Conservation (phyloP, 345 rosid genomes). For the Lumnitzera littorea region DNA sequence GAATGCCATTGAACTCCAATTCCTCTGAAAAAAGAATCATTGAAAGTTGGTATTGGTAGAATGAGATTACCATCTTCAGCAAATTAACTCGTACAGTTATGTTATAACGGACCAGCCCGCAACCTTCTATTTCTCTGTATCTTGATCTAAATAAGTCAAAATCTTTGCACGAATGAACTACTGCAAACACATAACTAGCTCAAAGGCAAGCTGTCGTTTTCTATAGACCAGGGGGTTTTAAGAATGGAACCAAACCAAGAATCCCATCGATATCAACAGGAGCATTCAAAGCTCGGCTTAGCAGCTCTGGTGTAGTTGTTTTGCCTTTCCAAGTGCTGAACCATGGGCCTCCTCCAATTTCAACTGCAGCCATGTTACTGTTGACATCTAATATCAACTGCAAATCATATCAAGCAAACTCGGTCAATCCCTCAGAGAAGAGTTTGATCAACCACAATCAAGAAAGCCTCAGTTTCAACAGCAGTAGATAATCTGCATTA, state of each 20-base stretch:
- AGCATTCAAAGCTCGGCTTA: slow-evolving; percentile 36
- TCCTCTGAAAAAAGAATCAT: no score
- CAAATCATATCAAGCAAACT: slow-evolving; percentile 7
- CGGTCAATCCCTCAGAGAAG: neutral
- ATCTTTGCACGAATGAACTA: no score
- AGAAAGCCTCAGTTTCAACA: no score
- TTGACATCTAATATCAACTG: slow-evolving; percentile 68
- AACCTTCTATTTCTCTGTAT: no score
- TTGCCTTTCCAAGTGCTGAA: slow-evolving; percentile 81
- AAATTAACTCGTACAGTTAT: no score
- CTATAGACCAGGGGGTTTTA: slow-evolving; percentile 88
- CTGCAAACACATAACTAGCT: neutral
- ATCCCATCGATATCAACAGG: slow-evolving; percentile 62
- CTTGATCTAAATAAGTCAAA: no score
- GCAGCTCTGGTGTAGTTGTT: slow-evolving; percentile 54
- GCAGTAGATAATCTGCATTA: no score
- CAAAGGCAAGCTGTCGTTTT: neutral
- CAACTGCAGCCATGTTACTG: slow-evolving; percentile 83
- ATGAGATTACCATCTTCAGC: no score
- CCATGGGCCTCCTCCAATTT: slow-evolving; percentile 98
- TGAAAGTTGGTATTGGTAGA: no score
- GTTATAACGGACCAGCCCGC: no score
- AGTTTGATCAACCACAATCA: no score
- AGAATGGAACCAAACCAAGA: slow-evolving; percentile 42
- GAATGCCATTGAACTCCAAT: no score